Conservation (phyloP, 148 eudicot species). For the Polygonum aviculare region DNA sequence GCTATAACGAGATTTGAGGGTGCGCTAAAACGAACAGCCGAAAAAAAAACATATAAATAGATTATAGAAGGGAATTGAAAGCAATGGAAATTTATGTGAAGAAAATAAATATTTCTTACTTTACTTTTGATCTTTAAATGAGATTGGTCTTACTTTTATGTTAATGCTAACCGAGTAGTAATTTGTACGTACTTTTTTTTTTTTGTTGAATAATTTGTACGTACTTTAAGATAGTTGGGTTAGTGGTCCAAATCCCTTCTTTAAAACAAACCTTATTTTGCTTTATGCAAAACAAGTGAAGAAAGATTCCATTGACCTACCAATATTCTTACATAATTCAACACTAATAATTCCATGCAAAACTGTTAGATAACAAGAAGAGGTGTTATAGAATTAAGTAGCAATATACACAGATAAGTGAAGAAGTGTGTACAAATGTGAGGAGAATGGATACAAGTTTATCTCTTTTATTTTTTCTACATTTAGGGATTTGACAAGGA, state of each 20-base stretch:
- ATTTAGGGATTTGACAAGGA: too few relatives aligned
- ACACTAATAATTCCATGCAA: not conserved
- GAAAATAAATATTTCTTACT: not conserved
- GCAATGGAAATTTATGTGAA: not conserved
- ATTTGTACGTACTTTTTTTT: not conserved
- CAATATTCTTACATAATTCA: not conserved
- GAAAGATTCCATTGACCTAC: not conserved
- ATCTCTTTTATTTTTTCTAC: too few relatives aligned
- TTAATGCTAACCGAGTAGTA: not conserved
- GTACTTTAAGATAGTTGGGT: not conserved
- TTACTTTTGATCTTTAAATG: not conserved
- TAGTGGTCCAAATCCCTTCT: slow-evolving; percentile 1
- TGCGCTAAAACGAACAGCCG: too few relatives aligned
- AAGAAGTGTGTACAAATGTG: too few relatives aligned
- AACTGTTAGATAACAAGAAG: not conserved
- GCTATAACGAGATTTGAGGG: too few relatives aligned
- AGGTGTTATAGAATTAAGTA: not conserved
- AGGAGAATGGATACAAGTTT: too few relatives aligned
- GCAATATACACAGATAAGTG: too few relatives aligned
- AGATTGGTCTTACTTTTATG: not conserved
- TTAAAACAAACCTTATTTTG: slow-evolving; percentile 14
- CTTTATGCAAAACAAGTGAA: slow-evolving; percentile 9
- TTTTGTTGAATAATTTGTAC: too few relatives aligned
- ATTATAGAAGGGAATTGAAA: not conserved
- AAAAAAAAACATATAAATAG: not conserved